These are phyloP conservation scores for Microbotryum saponariae DNA, from an alignment of 1,284 basidiomycete species.

Conservation along the genomic window DNA sequence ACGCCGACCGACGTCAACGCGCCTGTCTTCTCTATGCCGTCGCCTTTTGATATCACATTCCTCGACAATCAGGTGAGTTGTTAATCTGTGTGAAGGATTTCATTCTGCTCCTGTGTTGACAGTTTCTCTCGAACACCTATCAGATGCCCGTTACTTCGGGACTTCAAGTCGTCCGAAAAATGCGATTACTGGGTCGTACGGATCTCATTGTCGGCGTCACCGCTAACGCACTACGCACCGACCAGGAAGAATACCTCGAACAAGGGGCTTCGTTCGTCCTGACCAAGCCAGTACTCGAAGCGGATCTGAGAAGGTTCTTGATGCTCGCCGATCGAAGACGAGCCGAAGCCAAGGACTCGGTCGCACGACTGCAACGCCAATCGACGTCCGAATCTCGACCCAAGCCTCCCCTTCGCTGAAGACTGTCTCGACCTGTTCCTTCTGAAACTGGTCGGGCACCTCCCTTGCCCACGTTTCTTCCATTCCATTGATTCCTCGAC, in stretches of 20 bases:
- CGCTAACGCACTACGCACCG: constrained; percentile 58
- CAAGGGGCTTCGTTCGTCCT: constrained; percentile 46
- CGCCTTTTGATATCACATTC: constrained; percentile 60
- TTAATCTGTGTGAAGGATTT: constrained; percentile 45
- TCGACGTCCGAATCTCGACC: no score
- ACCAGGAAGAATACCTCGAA: constrained; percentile 65
- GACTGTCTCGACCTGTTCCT: no score
- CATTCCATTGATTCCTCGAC: no score
- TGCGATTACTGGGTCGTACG: constrained; percentile 56
- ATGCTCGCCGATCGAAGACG: constrained; percentile 18
- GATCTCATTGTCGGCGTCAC: constrained; percentile 37
- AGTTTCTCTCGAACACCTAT: no score
- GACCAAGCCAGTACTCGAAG: constrained; percentile 61
- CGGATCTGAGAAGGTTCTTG: constrained; percentile 18
- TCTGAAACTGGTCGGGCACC: no score
- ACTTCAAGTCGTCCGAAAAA: constrained; percentile 57
- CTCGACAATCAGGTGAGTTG: constrained; percentile 72
- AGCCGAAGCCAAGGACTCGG: constrained; percentile 3
- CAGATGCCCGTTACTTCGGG: constrained; percentile 64
- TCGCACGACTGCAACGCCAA: not conserved
- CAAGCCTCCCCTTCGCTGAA: no score
- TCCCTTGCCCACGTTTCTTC: no score
- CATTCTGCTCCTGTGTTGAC: not conserved
- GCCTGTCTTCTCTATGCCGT: not conserved
- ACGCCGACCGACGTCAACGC: not conserved